phyloP scores from a whole-genome alignment of 108 stramenopile species.

The Fragilaria radians region DNA sequence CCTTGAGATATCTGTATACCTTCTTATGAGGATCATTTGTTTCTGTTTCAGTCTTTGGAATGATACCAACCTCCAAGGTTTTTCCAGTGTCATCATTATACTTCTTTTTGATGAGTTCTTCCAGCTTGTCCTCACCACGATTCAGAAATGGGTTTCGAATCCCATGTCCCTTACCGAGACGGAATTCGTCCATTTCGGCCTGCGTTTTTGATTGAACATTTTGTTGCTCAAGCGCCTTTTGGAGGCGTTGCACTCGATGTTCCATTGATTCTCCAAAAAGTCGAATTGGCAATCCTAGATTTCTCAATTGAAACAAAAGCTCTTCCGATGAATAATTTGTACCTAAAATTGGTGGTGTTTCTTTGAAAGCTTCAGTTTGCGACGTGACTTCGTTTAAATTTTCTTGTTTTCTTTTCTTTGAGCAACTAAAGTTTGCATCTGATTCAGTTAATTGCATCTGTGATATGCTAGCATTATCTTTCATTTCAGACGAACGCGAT shows the following conservation, averaged over 20 bases:
- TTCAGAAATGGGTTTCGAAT: constrained; percentile 79
- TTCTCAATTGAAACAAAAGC: constrained; percentile 42
- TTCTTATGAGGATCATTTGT: constrained; percentile 50
- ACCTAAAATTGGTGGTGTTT: too few species aligned
- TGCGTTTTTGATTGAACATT: constrained; percentile 32
- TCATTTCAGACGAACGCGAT: too few species aligned
- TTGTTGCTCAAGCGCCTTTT: constrained; percentile 42
- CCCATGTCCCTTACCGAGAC: constrained; percentile 60
- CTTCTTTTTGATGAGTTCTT: constrained; percentile 9
- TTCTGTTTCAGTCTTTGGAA: constrained; percentile 1
- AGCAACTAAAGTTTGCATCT: too few species aligned
- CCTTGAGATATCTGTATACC: constrained; percentile 80
- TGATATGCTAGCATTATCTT: too few species aligned
- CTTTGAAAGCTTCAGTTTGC: too few species aligned
- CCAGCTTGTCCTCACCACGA: constrained; percentile 17
- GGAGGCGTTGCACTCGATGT: constrained; percentile 29
- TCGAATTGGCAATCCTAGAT: constrained; percentile 59
- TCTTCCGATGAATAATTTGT: too few species aligned
- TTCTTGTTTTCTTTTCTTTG: too few species aligned
- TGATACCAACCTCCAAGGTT: constrained; percentile 2
- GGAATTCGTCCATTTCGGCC: constrained; percentile 68
- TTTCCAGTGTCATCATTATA: constrained; percentile 1
- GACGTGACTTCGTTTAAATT: too few species aligned
- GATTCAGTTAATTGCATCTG: too few species aligned
- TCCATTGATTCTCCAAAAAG: constrained; percentile 56